A percentile compares a stretch with the other conserved stretches of the same genome.
Conservation (phyloP, 768 basidiomycete genomes). For the Pleurotus tuoliensis region DNA sequence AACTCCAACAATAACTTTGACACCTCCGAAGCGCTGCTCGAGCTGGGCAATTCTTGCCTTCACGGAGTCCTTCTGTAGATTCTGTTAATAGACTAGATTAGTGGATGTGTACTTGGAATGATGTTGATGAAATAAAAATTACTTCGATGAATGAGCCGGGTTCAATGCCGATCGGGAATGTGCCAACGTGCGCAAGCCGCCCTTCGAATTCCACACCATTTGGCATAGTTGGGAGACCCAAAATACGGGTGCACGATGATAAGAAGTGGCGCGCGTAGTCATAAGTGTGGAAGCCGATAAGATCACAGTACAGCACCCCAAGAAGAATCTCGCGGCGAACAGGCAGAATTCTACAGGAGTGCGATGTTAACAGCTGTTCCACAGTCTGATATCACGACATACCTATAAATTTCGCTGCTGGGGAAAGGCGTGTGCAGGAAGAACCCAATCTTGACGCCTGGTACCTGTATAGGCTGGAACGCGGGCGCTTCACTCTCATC, state of each 20-base stretch:
- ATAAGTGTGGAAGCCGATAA: slow-evolving; percentile 99
- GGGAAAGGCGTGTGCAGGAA: slow-evolving; percentile 99
- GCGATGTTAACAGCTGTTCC: slow-evolving; percentile 7
- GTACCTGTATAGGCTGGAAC: slow-evolving; percentile 32
- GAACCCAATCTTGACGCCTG: slow-evolving; percentile 92
- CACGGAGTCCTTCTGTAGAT: slow-evolving; percentile 77
- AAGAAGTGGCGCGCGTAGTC: slow-evolving; percentile 99
- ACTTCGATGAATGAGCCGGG: slow-evolving; percentile 87
- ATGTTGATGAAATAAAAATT: slow-evolving; percentile 13
- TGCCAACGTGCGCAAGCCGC: slow-evolving; percentile 93
- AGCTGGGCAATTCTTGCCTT: slow-evolving; percentile 75
- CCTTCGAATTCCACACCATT: slow-evolving; percentile 97
- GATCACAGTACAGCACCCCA: slow-evolving; percentile 91
- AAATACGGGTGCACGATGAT: slow-evolving; percentile 95
- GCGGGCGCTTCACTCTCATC: slow-evolving; percentile 37
- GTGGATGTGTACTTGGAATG: neutral
- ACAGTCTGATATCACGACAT: slow-evolving; percentile 4
- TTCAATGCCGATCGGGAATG: slow-evolving; percentile 99
- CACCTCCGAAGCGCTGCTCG: slow-evolving; percentile 87
- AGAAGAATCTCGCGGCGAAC: slow-evolving; percentile 97
- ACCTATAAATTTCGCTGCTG: slow-evolving; percentile 96
- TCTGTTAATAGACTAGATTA: slow-evolving; percentile 37
- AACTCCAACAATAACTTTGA: slow-evolving; percentile 97
- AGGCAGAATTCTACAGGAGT: slow-evolving; percentile 76
- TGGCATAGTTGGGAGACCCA: slow-evolving; percentile 93